Conservation (phyloP, 2,329 filamentous ascomycete genomes). For the Nigrospora osmanthi region DNA sequence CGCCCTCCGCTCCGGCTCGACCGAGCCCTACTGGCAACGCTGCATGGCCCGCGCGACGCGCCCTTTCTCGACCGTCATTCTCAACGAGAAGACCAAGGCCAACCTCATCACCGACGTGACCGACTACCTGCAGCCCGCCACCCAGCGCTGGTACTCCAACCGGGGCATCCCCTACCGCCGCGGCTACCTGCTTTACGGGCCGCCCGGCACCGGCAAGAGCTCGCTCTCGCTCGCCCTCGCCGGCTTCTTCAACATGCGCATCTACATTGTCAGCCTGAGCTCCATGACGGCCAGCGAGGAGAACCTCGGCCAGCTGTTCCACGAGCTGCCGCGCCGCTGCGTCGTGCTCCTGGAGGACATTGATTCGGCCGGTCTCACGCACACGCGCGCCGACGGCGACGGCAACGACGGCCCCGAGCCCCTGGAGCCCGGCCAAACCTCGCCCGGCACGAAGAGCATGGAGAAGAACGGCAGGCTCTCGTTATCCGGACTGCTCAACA, state of each 20-base stretch:
- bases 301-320: conserved; percentile 54
- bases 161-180: conserved; percentile 79
- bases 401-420: conserved; percentile 11
- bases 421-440: conserved; percentile 24
- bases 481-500: conserved; percentile 71
- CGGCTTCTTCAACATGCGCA: conserved; percentile 60
- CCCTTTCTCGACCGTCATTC: conserved; percentile 58
- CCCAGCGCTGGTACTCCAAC: conserved; percentile 72
- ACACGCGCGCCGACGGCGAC: conserved; percentile 38
- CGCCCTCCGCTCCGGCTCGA: conserved; percentile 28
- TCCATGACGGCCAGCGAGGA: conserved; percentile 58
- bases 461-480: conserved; percentile 40
- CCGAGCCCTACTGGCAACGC: conserved; percentile 49
- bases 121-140: conserved; percentile 55
- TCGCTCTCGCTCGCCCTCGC: conserved; percentile 64
- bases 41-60: conserved; percentile 53
- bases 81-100: conserved; percentile 52
- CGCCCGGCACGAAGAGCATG: conserved; percentile 11
- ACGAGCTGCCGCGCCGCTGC: conserved; percentile 59
- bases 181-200: conserved; percentile 75
- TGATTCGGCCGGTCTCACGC: conserved; percentile 62
- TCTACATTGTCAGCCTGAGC: conserved; percentile 65
- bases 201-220: conserved; percentile 74
- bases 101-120: conserved; percentile 51
- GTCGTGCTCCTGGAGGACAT: conserved; percentile 72